Evolutionary conservation across 208 protist genomes (phyloP).

Genomic region (Zelonia costaricensis): DNA sequence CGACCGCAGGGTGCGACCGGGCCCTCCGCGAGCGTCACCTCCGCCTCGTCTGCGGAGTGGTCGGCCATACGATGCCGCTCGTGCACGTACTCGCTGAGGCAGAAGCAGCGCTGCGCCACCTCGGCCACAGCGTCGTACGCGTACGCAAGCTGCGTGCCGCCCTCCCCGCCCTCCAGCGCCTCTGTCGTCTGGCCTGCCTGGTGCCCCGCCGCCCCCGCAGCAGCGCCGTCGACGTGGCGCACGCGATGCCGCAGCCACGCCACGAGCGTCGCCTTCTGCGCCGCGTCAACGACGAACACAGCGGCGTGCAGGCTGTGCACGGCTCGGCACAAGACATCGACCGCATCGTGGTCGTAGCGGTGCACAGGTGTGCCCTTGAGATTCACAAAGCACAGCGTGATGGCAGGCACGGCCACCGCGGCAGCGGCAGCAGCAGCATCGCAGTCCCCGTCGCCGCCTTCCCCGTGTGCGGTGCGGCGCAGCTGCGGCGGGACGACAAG

Average conservation of each 20-base stretch:
- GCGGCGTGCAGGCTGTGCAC: conserved; percentile 16
- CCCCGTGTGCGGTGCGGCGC: neutral
- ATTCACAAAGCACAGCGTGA: conserved; percentile 27
- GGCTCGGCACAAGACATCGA: conserved; percentile 24
- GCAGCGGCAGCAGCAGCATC: neutral
- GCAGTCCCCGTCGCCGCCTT: no score
- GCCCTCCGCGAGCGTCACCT: no score
- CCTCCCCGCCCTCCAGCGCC: neutral
- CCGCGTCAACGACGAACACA: conserved; percentile 24
- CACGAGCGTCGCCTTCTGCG: conserved; percentile 22
- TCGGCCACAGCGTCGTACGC: conserved; percentile 5
- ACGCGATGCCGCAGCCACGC: conserved; percentile 3
- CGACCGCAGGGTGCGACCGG: no score
- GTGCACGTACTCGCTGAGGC: conserved; percentile 13
- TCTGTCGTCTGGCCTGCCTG: no score
- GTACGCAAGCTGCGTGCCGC: neutral
- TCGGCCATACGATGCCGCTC: conserved; percentile 6
- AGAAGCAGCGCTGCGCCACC: conserved; percentile 6
- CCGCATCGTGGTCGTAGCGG: conserved; percentile 33
- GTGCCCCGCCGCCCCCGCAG: no score
- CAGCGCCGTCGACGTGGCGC: no score
- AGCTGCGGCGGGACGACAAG: conserved; percentile 15
- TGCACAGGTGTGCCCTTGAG: conserved; percentile 20
- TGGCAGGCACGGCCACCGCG: conserved; percentile 3
- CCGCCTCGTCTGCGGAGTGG: no score